Evolutionary conservation across 2,329 filamentous ascomycete species (phyloP).

Genomic region (Mycosphaerella sp.): DNA sequence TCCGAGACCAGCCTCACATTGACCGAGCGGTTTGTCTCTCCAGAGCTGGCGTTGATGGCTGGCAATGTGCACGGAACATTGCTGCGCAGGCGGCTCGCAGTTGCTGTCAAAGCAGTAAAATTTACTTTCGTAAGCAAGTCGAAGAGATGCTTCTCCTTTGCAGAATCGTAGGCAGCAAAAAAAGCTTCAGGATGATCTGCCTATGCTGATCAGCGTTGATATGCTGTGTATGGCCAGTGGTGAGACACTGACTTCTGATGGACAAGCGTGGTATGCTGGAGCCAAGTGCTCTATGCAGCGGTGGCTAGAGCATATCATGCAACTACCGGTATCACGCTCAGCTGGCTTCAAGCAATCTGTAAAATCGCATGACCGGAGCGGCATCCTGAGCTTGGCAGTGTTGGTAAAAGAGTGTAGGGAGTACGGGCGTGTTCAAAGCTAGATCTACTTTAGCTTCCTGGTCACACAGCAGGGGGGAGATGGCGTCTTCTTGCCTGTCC

Average conservation of each 20-base stretch:
- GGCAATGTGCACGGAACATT: background rate
- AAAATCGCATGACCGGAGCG: background rate
- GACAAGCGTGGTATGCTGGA: background rate
- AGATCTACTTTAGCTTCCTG: background rate
- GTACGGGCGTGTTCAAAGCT: too few species aligned
- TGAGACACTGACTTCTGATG: background rate
- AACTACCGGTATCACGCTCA: background rate
- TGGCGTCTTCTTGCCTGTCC: constrained; percentile 8
- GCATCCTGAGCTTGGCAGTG: background rate
- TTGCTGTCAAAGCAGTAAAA: background rate
- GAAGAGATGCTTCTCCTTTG: background rate
- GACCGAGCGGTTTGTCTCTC: too few species aligned
- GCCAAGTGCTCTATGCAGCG: background rate
- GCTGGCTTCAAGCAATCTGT: background rate
- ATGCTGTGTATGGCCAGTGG: background rate
- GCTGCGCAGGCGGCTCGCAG: background rate
- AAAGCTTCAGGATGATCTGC: background rate
- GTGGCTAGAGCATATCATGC: background rate
- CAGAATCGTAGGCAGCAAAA: background rate
- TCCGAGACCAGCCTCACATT: background rate
- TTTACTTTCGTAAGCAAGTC: background rate
- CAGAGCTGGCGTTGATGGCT: background rate
- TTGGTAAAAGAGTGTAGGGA: too few species aligned
- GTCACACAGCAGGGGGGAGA: background rate
- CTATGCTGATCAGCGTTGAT: background rate